Evolutionary conservation across 140 eudicot species (phyloP).

Genomic region (Bidens hawaiensis): DNA sequence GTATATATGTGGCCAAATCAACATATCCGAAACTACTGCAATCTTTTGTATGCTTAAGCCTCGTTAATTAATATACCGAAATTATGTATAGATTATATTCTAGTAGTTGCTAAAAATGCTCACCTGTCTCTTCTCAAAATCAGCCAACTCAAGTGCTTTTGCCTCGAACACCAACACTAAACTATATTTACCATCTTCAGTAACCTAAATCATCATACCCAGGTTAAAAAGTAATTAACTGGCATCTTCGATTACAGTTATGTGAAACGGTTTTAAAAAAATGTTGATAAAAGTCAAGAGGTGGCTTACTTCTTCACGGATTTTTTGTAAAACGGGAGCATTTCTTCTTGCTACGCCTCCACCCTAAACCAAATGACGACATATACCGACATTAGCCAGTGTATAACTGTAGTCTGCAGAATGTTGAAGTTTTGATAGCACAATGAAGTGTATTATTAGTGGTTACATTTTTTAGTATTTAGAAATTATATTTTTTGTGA

Average conservation of each 20-base stretch:
- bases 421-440: not conserved
- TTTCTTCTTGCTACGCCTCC: slow-evolving; percentile 90
- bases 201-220: slow-evolving; percentile 47
- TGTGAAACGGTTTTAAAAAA: not conserved
- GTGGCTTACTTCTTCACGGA: slow-evolving; percentile 95
- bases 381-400: not conserved
- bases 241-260: not conserved
- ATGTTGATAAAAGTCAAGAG: slow-evolving; percentile 10
- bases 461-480: not conserved
- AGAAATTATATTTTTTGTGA: not conserved
- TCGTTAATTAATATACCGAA: not conserved
- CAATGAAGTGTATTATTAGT: not conserved
- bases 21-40: not conserved
- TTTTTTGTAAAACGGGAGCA: slow-evolving; percentile 76
- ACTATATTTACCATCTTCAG: slow-evolving; percentile 83
- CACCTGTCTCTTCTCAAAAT: slow-evolving; percentile 96
- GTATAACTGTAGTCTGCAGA: not conserved
- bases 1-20: not conserved
- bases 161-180: slow-evolving; percentile 89
- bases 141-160: slow-evolving; percentile 77
- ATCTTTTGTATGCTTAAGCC: not conserved
- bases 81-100: not conserved
- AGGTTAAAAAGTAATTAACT: no score
- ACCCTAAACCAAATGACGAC: slow-evolving; percentile 49
- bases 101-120: not conserved